Percentiles rank a stretch among this genome's conserved stretches.
These are phyloP conservation scores for Zygoascus hellenicus DNA, from an alignment of 1,139 yeast genomes.

Conservation along the genomic window DNA sequence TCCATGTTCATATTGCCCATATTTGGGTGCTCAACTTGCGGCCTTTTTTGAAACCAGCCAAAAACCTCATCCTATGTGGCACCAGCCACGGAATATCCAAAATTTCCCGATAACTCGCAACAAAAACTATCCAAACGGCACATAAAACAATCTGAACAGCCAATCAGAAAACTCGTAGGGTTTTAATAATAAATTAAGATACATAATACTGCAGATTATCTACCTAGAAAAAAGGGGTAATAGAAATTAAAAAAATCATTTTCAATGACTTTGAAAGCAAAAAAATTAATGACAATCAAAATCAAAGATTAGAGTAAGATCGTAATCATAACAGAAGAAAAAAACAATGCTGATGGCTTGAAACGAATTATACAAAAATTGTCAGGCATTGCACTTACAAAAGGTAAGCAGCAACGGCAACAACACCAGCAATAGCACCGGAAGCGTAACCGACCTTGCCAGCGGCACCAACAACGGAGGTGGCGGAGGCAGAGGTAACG, in stretches of 20 bases:
- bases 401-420: slow-evolving; percentile 36
- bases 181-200: slow-evolving; percentile 7
- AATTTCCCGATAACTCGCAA: too few species aligned
- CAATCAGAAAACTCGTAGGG: not conserved
- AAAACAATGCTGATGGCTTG: slow-evolving; percentile 2
- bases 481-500: slow-evolving; percentile 16
- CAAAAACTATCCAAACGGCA: too few species aligned
- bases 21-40: too few species aligned
- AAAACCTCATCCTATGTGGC: too few species aligned
- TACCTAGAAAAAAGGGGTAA: slow-evolving; percentile 7
- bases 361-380: not conserved
- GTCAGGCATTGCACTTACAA: slow-evolving; percentile 26
- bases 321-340: slow-evolving; percentile 5
- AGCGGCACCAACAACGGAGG: slow-evolving; percentile 14
- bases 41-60: too few species aligned
- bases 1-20: too few species aligned
- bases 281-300: too few species aligned
- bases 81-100: too few species aligned
- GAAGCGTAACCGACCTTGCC: slow-evolving; percentile 16
- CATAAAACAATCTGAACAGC: too few species aligned
- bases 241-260: slow-evolving; percentile 2
- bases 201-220: slow-evolving; percentile 9
- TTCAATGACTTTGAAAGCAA: not conserved
- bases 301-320: slow-evolving; percentile 1
- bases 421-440: slow-evolving; percentile 37